phyloP scores from a whole-genome alignment of 2,329 filamentous ascomycete genomes.

The Periconia sp. region DNA sequence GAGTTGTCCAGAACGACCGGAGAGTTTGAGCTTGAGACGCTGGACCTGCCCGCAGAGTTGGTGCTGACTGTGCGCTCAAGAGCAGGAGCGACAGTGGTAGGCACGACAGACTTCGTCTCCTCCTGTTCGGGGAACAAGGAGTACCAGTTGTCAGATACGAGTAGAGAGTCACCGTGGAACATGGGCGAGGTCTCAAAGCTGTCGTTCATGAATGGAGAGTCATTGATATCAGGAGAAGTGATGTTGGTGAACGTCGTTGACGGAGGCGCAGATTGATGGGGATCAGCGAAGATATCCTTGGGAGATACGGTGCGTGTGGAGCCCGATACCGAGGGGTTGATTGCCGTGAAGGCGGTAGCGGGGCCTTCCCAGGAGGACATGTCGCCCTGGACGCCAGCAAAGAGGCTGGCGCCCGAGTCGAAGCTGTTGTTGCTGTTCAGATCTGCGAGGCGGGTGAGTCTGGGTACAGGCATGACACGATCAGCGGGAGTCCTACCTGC shows the following conservation, averaged over 20 bases:
- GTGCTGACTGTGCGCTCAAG: constrained; percentile 52
- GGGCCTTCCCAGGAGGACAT: constrained; percentile 35
- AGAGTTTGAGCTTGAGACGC: constrained; percentile 43
- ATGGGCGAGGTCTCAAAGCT: constrained; percentile 80
- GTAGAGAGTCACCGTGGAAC: constrained; percentile 64
- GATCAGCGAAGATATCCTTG: constrained; percentile 76
- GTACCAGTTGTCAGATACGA: constrained; percentile 69
- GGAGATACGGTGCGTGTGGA: constrained; percentile 74
- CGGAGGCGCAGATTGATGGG: constrained; percentile 77
- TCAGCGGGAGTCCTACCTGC: constrained; percentile 41
- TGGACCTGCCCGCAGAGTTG: constrained; percentile 44
- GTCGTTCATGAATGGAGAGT: constrained; percentile 75
- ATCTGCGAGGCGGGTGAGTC: constrained; percentile 42
- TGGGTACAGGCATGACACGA: constrained; percentile 13
- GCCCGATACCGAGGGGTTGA: constrained; percentile 51
- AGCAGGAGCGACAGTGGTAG: constrained; percentile 22
- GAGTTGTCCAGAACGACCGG: constrained; percentile 44
- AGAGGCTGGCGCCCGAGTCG: constrained; percentile 56
- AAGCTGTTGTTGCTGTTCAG: constrained; percentile 47
- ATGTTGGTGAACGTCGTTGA: constrained; percentile 82
- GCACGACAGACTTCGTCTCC: constrained; percentile 28
- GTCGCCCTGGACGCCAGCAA: constrained; percentile 48
- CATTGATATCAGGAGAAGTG: constrained; percentile 80
- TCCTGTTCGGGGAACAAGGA: constrained; percentile 70
- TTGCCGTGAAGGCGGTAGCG: constrained; percentile 49